Conservation (phyloP, 768 basidiomycete species). For the Mrakia hoshinonis region DNA sequence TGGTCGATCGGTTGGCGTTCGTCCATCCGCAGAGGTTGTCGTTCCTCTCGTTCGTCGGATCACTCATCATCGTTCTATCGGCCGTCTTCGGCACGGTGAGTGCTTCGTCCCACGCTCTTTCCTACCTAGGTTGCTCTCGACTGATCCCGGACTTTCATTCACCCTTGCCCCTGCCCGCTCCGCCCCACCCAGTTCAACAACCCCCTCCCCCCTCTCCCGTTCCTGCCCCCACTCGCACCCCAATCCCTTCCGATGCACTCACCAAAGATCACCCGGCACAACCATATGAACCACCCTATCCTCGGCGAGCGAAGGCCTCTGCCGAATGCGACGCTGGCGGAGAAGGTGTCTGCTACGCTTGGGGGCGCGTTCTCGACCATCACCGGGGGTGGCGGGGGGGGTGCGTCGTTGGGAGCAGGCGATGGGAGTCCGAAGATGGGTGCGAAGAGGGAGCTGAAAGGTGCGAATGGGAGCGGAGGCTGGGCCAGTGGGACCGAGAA, state of each 20-base stretch:
- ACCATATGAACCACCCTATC: neutral
- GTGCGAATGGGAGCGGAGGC: too few species aligned
- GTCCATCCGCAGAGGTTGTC: neutral
- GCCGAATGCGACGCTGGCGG: too few species aligned
- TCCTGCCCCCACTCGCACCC: neutral
- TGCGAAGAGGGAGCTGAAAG: too few species aligned
- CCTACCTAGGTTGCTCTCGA: neutral
- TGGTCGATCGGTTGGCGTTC: conserved; percentile 19
- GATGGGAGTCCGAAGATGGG: too few species aligned
- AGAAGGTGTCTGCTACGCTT: too few species aligned
- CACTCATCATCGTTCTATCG: conserved; percentile 4
- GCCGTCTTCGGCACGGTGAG: conserved; percentile 16
- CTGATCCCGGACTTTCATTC: neutral
- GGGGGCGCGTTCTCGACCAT: too few species aligned
- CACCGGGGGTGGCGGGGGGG: too few species aligned
- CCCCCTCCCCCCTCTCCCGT: neutral
- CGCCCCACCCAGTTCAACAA: neutral
- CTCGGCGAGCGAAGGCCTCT: too few species aligned
- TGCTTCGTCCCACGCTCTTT: neutral
- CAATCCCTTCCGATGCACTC: neutral
- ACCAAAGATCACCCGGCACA: neutral
- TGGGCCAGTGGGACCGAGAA: too few species aligned
- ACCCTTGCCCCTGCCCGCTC: neutral
- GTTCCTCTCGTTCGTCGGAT: conserved; percentile 13
- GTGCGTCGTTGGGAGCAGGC: too few species aligned